Evolutionary conservation across 2,329 filamentous ascomycete genomes (phyloP).

Genomic region (Verticillium albo-atrum): DNA sequence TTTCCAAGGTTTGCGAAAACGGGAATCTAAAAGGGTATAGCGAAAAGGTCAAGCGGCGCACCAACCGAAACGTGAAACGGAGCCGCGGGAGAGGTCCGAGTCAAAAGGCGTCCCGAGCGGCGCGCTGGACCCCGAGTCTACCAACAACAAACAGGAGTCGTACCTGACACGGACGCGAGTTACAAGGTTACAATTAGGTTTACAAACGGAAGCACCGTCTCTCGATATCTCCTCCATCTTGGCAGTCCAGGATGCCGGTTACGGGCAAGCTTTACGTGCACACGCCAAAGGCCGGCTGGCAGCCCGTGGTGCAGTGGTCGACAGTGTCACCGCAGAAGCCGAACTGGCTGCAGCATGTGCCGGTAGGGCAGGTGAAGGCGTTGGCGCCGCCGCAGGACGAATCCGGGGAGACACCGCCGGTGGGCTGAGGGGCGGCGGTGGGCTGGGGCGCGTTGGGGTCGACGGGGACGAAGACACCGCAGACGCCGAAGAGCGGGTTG

Average conservation of each 20-base stretch:
- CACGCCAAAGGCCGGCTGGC: conserved; percentile 8
- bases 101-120: background rate
- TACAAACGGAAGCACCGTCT: background rate
- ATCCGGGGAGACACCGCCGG: conserved; percentile 8
- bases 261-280: too few relatives aligned
- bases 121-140: background rate
- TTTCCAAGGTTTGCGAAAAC: background rate
- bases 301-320: conserved; percentile 13
- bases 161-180: background rate
- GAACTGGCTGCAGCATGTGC: conserved; percentile 14
- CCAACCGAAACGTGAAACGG: background rate
- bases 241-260: too few relatives aligned
- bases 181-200: background rate
- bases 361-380: conserved; percentile 3
- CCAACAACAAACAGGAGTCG: background rate
- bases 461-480: conserved; percentile 6
- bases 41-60: background rate
- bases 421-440: background rate
- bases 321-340: conserved; percentile 14
- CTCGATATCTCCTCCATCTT: too few relatives aligned
- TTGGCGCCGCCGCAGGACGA: conserved; percentile 7
- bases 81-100: background rate
- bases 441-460: conserved; percentile 1
- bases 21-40: background rate
- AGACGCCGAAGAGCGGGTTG: conserved; percentile 14